Base-by-base conservation (phyloP, 495 filamentous ascomycete genomes). In the Achaetomiella virescens region DNA sequence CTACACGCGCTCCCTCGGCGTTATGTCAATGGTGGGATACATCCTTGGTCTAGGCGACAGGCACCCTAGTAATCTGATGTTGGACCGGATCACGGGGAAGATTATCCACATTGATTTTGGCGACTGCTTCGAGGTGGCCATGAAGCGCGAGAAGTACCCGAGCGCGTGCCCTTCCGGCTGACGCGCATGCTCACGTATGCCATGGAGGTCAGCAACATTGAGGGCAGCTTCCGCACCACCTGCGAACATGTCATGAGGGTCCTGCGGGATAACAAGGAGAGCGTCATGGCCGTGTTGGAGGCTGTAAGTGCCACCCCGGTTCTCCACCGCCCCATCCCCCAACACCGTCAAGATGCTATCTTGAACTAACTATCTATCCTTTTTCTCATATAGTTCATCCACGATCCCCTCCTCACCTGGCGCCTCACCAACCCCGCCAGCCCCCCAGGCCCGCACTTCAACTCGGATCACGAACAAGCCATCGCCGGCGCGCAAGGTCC, bases 21-120 rank as follows among this genome's bases (percentile, higher is more conserved):
- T 97, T 55, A 99, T 97, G 93, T 96, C 91, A n/a, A 99, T 99
- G 92, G 93, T 97, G 9, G 93, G 93, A 52, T 97, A 99, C 66
- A 96, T 99, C 64, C 86, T 99, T 40, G 93, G 93, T 59, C 79
- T 99, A 41, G 93, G 93, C 29, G 93, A 99, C 69, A 84, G 93
- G 31, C 93, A 99, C 73, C 93, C 93, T 27, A 96, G 90, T 50
- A 99, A 99, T 65, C 77, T 99, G 65, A 91, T 99, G 84, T 83
- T 99, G 27, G 93, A 97, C 72, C 84, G 89, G 21, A 84, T 93
- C 58, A 99, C 91, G 6, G 93, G 93, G 62, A 95, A 90, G 70
- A 90, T 99, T 52, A 84, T 99, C 54, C 93, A 99, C 69, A 96
- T 97, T 60, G 93, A 99, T 75, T 99, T 97, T 60, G 93, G 93